These are phyloP conservation scores for Zalerion maritima DNA, from an alignment of 495 filamentous ascomycete genomes.

Conservation along the genomic window DNA sequence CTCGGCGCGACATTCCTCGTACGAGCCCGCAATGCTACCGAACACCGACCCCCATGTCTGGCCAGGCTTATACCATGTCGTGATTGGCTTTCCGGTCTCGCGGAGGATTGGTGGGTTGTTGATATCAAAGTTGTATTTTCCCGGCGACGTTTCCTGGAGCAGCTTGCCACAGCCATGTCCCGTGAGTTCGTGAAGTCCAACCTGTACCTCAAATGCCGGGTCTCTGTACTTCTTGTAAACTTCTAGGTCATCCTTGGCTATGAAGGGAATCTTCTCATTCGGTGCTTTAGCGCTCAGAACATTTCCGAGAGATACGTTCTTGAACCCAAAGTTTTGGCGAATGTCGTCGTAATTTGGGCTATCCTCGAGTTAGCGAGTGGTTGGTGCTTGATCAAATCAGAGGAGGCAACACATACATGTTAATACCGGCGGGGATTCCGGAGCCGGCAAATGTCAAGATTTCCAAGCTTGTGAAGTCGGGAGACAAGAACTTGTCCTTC, in stretches of 20 bases:
- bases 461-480: conserved; percentile 84
- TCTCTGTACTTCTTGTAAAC: conserved; percentile 72
- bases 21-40: conserved; percentile 67
- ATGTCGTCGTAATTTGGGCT: conserved; percentile 89
- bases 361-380: conserved; percentile 35
- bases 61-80: conserved; percentile 81
- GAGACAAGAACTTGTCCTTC: conserved; percentile 85
- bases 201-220: conserved; percentile 83
- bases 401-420: conserved; percentile 22
- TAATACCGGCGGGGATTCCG: conserved; percentile 69
- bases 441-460: conserved; percentile 55
- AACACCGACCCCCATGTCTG: conserved; percentile 93
- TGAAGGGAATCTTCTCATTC: conserved; percentile 81
- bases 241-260: conserved; percentile 54
- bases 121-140: conserved; percentile 74
- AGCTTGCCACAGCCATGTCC: conserved; percentile 94
- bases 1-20: conserved; percentile 62
- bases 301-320: conserved; percentile 89
- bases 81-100: conserved; percentile 57
- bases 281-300: conserved; percentile 80
- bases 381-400: not conserved
- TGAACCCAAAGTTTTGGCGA: conserved; percentile 87
- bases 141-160: conserved; percentile 71
- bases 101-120: conserved; percentile 69
- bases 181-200: conserved; percentile 88